These are phyloP conservation scores for Irineochytrium annulatum DNA, from an alignment of 192 early-diverging fungal genomes.

Conservation along the genomic window DNA sequence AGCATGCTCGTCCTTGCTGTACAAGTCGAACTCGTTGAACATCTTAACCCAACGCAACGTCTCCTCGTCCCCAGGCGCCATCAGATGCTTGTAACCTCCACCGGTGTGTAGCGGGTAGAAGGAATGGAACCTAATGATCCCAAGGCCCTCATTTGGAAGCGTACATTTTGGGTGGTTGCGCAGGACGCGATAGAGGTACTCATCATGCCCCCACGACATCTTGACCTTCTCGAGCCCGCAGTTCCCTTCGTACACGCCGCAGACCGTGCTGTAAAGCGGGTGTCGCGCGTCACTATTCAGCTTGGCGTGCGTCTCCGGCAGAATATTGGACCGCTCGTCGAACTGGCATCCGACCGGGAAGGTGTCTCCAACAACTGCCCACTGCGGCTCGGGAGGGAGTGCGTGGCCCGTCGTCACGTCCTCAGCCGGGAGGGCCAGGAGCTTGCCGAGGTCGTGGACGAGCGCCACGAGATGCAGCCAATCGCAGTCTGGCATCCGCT, in stretches of 20 bases:
- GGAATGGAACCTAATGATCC: constrained; percentile 50
- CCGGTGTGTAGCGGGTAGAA: constrained; percentile 46
- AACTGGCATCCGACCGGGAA: constrained; percentile 51
- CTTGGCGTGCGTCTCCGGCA: constrained; percentile 34
- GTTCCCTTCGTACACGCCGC: constrained; percentile 42
- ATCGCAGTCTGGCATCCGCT: not conserved
- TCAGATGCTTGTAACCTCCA: constrained; percentile 36
- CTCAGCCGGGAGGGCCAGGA: constrained; percentile 36
- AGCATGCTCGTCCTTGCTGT: constrained; percentile 45
- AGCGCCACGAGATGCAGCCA: constrained; percentile 48
- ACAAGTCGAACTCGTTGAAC: constrained; percentile 55
- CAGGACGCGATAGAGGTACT: constrained; percentile 48
- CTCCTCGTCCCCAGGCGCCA: constrained; percentile 37
- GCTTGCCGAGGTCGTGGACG: constrained; percentile 54
- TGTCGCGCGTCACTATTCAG: constrained; percentile 38
- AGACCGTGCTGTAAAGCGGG: constrained; percentile 22
- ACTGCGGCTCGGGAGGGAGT: too few species aligned
- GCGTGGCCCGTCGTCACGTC: too few species aligned
- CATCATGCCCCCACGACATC: constrained; percentile 52
- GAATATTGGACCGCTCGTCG: constrained; percentile 38
- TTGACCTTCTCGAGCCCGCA: constrained; percentile 46
- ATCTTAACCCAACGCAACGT: constrained; percentile 40
- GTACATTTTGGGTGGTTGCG: too few species aligned
- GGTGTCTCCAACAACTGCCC: constrained; percentile 51
- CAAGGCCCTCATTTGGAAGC: constrained; percentile 38